phyloP scores from a whole-genome alignment of 225 moss, liverwort and hornwort species.

The Thuidium tamariscinum region DNA sequence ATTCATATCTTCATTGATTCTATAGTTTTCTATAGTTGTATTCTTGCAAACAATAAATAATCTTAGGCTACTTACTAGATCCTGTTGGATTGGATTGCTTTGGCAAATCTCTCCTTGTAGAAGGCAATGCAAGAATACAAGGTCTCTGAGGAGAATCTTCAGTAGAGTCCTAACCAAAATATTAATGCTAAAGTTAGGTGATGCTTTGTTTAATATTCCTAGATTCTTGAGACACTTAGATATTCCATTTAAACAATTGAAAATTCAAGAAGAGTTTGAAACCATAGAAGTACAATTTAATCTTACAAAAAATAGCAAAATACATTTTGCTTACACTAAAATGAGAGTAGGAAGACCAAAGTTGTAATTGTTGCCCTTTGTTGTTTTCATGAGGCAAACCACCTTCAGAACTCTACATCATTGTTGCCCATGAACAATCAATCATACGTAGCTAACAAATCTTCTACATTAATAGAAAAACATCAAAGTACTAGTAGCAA shows the following conservation, averaged over 20 bases:
- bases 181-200: background rate
- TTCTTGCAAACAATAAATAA: background rate
- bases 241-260: background rate
- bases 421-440: background rate
- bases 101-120: background rate
- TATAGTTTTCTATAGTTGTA: background rate
- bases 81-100: background rate
- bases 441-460: background rate
- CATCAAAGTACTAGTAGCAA: background rate
- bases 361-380: slow-evolving; percentile 3
- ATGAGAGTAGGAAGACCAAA: slow-evolving; percentile 3
- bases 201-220: background rate
- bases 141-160: background rate
- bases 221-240: background rate
- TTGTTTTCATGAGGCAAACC: background rate
- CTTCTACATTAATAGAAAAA: background rate
- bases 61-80: slow-evolving; percentile 1
- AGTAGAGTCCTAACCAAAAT: background rate
- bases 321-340: background rate
- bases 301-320: background rate
- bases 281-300: background rate
- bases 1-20: background rate
- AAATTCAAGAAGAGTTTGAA: background rate
- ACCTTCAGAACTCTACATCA: slow-evolving; percentile 12
- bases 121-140: slow-evolving; percentile 10